phyloP scores from a whole-genome alignment of 345 rosid species.

The Eucalyptus erythrocorys region DNA sequence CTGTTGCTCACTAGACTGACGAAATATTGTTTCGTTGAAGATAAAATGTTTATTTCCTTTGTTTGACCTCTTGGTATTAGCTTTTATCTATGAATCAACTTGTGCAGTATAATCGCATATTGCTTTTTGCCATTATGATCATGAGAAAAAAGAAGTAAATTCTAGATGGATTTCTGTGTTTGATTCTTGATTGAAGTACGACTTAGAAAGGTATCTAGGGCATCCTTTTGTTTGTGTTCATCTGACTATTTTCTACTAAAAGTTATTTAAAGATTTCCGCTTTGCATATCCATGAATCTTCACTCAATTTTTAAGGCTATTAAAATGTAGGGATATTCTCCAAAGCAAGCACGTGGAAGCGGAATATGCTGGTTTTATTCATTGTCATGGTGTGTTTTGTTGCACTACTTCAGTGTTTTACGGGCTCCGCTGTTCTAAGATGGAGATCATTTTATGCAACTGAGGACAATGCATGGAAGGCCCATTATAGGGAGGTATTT shows the following conservation, averaged over 20 bases:
- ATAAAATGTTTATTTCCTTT: not conserved
- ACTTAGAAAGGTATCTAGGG: not conserved
- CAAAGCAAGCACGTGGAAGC: conserved; percentile 39
- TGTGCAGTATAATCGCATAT: not conserved
- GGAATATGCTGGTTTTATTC: conserved; percentile 28
- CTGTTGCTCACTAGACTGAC: not conserved
- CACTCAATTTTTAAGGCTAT: not conserved
- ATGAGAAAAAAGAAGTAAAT: not conserved
- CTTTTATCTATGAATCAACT: not conserved
- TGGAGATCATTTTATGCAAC: conserved; percentile 87
- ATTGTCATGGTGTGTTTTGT: conserved; percentile 34
- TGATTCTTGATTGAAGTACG: not conserved
- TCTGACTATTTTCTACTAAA: not conserved
- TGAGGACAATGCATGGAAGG: conserved; percentile 86
- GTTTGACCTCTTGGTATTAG: not conserved
- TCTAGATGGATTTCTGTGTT: not conserved
- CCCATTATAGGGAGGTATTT: conserved; percentile 89
- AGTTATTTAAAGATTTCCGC: not conserved
- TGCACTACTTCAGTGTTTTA: conserved; percentile 56
- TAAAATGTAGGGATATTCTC: conserved; percentile 23
- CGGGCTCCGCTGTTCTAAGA: conserved; percentile 65
- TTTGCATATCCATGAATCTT: not conserved
- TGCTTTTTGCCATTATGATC: not conserved
- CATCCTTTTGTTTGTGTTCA: not conserved
- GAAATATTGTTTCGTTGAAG: not conserved